Base-by-base conservation (phyloP, 305 asterid genomes). In the Rubia tinctorum region DNA sequence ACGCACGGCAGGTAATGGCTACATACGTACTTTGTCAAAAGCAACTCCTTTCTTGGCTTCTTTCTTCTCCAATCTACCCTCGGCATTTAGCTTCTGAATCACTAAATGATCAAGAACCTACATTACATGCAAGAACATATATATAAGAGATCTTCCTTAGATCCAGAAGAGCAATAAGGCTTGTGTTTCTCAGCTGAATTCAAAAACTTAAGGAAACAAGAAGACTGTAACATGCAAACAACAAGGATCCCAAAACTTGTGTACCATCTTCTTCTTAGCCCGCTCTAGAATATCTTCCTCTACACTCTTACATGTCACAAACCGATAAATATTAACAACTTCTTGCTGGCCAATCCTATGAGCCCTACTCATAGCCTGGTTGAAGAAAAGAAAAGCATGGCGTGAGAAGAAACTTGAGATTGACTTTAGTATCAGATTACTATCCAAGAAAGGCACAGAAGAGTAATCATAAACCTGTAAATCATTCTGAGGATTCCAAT, bases 341-440 rank as follows among this genome's bases (percentile, higher is more conserved):
- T 95, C 98, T 87, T 93, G 99, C 83, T 95, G 99, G 79, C 99
- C 99, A 84, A 95, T 95, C 82, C 99, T 88, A 79, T 95, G 99
- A 75, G 99, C 99, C 82, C 99, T 89, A 80, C 99, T 95, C 99
- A 95, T 95, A 77, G 99, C 99, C 98, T 93, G 79, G 75, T 71
- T 75, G 71, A 81, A 64, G 63, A 78, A 66, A 73, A 80, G 30
- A 76, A 81, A 30, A 72, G 60, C 40, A 76, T 63, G 66, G 63
- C 8, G 56, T 58, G 66, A 75, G 47, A 71, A 66, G 15, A 69
- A 70, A 56, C 9, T 30, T 51, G 40, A 56, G 37, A 73, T 42
- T 76, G 44, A 42, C 13, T 67, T 34, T 20, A 34, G 42, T 56
- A 65, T 77, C 64, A 56, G 49, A 51, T 47, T 68, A 66, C 25